Evolutionary conservation across 805 yeast genomes (phyloP).

Genomic region (Starmerella sp.): DNA sequence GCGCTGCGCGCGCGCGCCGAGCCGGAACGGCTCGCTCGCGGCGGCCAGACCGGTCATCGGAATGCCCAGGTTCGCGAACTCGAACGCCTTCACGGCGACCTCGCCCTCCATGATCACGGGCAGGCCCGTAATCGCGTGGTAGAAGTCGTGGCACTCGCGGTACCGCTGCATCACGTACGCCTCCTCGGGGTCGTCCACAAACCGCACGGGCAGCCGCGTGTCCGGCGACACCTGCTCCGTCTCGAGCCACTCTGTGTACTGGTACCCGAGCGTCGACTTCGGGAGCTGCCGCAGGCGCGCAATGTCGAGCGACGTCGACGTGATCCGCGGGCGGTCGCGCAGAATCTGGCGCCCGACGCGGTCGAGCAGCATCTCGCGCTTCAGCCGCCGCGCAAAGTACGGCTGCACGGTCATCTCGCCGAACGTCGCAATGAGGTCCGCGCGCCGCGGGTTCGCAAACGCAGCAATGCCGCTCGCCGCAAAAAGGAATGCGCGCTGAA

Average conservation of each 20-base stretch:
- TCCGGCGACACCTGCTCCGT: conserved; percentile 88
- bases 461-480: conserved; percentile 70
- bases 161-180: conserved; percentile 91
- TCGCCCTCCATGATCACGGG: conserved; percentile 96
- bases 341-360: conserved; percentile 66
- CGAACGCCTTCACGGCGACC: conserved; percentile 82
- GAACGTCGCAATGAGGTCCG: conserved; percentile 33
- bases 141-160: conserved; percentile 94
- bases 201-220: conserved; percentile 77
- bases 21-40: conserved; percentile 71
- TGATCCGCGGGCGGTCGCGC: conserved; percentile 71
- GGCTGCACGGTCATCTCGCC: conserved; percentile 87
- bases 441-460: conserved; percentile 33
- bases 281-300: conserved; percentile 51
- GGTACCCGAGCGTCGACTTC: conserved; percentile 58
- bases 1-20: conserved; percentile 54
- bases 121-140: conserved; percentile 80
- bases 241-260: conserved; percentile 73
- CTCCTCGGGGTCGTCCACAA: conserved; percentile 77
- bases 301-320: conserved; percentile 56
- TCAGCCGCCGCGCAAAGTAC: conserved; percentile 48
- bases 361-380: conserved; percentile 64
- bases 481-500: conserved; percentile 56
- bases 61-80: conserved; percentile 80
- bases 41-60: conserved; percentile 96